Evolutionary conservation across 805 yeast genomes (phyloP), one percentile per base, ranked within the genome.

Genomic region (Kuraishia cidri): DNA sequence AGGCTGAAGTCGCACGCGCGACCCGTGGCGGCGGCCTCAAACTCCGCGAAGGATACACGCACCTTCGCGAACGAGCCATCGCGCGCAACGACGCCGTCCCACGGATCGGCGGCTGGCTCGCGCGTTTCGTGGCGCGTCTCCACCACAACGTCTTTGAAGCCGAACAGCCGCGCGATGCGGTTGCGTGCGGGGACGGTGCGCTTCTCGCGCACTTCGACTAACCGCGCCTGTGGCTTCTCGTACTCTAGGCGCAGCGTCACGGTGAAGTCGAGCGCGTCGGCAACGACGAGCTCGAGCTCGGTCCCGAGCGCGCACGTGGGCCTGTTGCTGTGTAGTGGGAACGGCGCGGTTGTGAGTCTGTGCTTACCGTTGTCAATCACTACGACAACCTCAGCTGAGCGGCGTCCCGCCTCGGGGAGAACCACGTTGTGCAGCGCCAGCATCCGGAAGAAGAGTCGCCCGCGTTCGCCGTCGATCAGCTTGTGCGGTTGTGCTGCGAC

Each of bases 51-150:
- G 29, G 69, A 69, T 34, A 88, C 62, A 43, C 79, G 76, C 34
- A 82, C 72, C 46, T 90, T 68, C 6, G 86, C 95, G 64, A 84
- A 87, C 24, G 95, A 84, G 2, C 97, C 97, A 52, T 86, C 94
- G 22, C 66, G 64, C 2, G 97, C 95, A 40, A 86, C 68, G 35
- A 71, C 58, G 22, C 62, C 54, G 22, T 69, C 71, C 80, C 90
- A 72, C 2, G 66, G 58, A 57, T 82, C 94, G 17, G 43, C 36
- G 4, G 56, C 53, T 1, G 68, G 61, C 21, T 69, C 64, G 38
- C 63, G 62, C 2, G 76, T 64, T 5, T 76, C 69, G 38, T 64
- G 71, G 41, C 60, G 72, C 33, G 74, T 72, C 2, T 70, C 61
- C 3, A 67, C 63, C 26, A 71, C 46, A 10, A 63, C 45, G 28